Conservation (phyloP, 805 yeast species). For the Brettanomyces sp. region DNA sequence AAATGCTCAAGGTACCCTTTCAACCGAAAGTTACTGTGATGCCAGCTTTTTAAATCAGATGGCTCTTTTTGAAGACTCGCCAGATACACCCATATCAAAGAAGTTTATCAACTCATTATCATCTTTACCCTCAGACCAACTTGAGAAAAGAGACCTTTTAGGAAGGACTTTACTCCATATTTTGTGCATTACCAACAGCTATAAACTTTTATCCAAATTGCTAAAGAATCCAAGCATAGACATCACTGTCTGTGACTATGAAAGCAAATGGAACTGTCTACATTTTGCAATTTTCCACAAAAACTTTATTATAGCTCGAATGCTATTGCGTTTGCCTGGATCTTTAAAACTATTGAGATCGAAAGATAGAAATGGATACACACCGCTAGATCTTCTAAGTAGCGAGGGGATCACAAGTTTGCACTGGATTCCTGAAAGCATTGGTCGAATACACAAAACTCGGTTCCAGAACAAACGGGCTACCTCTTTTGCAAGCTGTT, state of each 20-base stretch:
- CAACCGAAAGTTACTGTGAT: too few relatives aligned
- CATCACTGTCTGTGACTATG: conserved; percentile 45
- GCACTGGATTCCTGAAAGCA: conserved; percentile 19
- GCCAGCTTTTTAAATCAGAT: background rate
- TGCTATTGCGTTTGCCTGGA: conserved; percentile 21
- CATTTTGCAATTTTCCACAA: conserved; percentile 61
- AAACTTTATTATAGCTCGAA: conserved; percentile 44
- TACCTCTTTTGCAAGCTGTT: background rate
- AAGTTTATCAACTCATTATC: conserved; percentile 12
- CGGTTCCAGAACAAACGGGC: background rate
- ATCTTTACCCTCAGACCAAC: conserved; percentile 27
- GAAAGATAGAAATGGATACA: conserved; percentile 61
- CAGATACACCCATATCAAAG: conserved; percentile 3
- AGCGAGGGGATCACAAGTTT: conserved; percentile 32
- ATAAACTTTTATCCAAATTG: conserved; percentile 35
- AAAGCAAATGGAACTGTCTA: conserved; percentile 74
- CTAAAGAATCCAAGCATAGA: conserved; percentile 41
- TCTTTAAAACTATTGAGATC: conserved; percentile 32
- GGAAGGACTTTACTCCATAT: conserved; percentile 58
- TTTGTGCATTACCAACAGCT: conserved; percentile 39
- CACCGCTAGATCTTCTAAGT: conserved; percentile 61
- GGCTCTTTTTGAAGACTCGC: background rate
- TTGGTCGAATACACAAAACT: conserved; percentile 9
- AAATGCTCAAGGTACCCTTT: too few relatives aligned
- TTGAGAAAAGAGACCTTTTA: conserved; percentile 51